Evolutionary conservation across 2,329 filamentous ascomycete species (phyloP).

Genomic region (Calonectria hawksworthii): DNA sequence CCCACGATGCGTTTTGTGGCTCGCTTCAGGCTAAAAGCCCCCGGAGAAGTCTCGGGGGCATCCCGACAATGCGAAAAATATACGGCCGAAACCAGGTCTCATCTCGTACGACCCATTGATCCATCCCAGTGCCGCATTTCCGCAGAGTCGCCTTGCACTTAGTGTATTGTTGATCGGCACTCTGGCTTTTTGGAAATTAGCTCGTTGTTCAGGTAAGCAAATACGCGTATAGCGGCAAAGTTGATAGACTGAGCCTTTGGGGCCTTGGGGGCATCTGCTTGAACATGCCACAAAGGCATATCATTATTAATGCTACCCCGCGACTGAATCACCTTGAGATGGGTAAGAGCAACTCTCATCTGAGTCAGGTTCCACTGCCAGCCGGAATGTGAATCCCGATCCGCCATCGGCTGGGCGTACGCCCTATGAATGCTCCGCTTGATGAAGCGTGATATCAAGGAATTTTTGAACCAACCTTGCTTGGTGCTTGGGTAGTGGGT

Average conservation of each 20-base stretch:
- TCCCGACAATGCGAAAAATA: background rate
- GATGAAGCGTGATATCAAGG: no score
- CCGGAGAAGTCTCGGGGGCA: background rate
- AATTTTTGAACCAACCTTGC: background rate
- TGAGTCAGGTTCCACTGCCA: background rate
- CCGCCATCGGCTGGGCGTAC: background rate
- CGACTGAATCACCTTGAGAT: background rate
- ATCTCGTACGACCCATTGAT: background rate
- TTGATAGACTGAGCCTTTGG: background rate
- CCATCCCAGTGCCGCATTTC: background rate
- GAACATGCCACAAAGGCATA: background rate
- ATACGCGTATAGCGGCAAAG: background rate
- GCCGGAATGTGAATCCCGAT: constrained; percentile 7
- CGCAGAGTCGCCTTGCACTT: no score
- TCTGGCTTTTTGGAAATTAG: no score
- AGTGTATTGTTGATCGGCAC: background rate
- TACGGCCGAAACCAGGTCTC: background rate
- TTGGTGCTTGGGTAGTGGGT: background rate
- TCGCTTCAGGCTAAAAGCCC: background rate
- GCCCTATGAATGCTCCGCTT: background rate
- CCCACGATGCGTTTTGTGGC: background rate
- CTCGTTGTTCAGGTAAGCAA: background rate
- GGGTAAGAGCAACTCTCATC: background rate
- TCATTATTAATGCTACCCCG: background rate
- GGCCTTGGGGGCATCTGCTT: background rate